Percentiles rank a stretch among this genome's conserved stretches.
Conservation (phyloP, 768 basidiomycete genomes). For the Termitomyces heimii region DNA sequence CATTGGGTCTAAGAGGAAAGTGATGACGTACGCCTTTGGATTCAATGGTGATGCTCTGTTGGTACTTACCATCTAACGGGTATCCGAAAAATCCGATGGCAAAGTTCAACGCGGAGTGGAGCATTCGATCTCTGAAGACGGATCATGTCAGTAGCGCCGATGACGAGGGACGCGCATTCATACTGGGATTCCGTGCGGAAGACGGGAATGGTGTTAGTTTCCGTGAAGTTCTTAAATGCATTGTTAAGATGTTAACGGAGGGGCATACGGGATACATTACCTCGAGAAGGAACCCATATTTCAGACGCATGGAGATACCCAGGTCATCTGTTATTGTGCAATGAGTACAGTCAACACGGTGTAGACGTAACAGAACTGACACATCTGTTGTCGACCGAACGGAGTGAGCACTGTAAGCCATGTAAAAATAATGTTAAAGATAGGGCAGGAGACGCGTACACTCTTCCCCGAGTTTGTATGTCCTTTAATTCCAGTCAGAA, state of each 20-base stretch:
- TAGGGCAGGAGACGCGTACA: conserved; percentile 27
- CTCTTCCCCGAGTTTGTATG: conserved; percentile 88
- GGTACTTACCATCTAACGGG: conserved; percentile 66
- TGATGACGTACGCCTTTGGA: conserved; percentile 38
- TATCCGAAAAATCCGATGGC: conserved; percentile 75
- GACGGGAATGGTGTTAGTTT: conserved; percentile 58
- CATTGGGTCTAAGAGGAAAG: conserved; percentile 6
- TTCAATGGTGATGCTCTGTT: conserved; percentile 75
- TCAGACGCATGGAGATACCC: conserved; percentile 64
- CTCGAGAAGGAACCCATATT: conserved; percentile 76
- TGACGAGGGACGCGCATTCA: neutral
- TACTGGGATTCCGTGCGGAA: conserved; percentile 77
- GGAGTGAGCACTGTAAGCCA: conserved; percentile 68
- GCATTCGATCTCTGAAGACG: conserved; percentile 60
- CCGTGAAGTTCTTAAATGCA: conserved; percentile 45
- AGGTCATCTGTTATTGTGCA: conserved; percentile 41
- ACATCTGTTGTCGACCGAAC: conserved; percentile 84
- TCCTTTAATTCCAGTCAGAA: conserved; percentile 39
- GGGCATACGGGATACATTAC: conserved; percentile 19
- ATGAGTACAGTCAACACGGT: neutral
- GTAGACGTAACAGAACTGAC: conserved; percentile 29
- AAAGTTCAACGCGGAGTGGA: conserved; percentile 58
- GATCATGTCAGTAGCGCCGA: neutral
- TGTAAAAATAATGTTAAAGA: conserved; percentile 9
- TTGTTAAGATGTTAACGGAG: neutral